Evolutionary conservation across 768 basidiomycete genomes (phyloP).

Genomic region (Mycena sanguinolenta): DNA sequence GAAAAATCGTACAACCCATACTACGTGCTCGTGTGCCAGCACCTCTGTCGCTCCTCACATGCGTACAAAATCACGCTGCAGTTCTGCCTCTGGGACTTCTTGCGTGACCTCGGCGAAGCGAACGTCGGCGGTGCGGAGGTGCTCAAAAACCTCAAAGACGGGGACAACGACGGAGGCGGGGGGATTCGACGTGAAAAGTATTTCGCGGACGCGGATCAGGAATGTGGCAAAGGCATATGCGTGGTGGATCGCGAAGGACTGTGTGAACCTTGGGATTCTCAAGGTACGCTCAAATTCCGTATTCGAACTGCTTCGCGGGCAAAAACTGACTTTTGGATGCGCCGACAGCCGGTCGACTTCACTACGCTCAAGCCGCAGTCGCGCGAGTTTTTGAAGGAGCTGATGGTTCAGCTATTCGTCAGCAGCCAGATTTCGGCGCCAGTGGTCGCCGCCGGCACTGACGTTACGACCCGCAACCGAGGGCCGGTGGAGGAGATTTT

Average conservation of each 20-base stretch:
- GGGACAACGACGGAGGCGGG: constrained; percentile 53
- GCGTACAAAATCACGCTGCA: constrained; percentile 93
- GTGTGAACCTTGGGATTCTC: constrained; percentile 78
- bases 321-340: constrained; percentile 1
- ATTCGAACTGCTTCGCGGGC: neutral
- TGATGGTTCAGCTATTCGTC: constrained; percentile 79
- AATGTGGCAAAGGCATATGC: constrained; percentile 90
- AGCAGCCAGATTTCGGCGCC: constrained; percentile 84
- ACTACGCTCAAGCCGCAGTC: constrained; percentile 76
- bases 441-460: constrained; percentile 59
- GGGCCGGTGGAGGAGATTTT: constrained; percentile 82
- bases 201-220: constrained; percentile 68
- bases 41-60: constrained; percentile 84
- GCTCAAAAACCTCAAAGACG: constrained; percentile 73
- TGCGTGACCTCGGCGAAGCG: constrained; percentile 90
- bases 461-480: constrained; percentile 66
- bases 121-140: constrained; percentile 85
- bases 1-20: constrained; percentile 96
- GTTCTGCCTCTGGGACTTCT: constrained; percentile 96
- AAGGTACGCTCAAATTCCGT: constrained; percentile 72
- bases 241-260: constrained; percentile 94
- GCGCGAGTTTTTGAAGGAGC: constrained; percentile 73
- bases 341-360: constrained; percentile 87
- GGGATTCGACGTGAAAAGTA: constrained; percentile 62
- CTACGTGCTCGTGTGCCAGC: constrained; percentile 90